These are phyloP conservation scores for Furcasterigmium furcatum DNA, from an alignment of 2,329 filamentous ascomycete species.

Conservation along the genomic window DNA sequence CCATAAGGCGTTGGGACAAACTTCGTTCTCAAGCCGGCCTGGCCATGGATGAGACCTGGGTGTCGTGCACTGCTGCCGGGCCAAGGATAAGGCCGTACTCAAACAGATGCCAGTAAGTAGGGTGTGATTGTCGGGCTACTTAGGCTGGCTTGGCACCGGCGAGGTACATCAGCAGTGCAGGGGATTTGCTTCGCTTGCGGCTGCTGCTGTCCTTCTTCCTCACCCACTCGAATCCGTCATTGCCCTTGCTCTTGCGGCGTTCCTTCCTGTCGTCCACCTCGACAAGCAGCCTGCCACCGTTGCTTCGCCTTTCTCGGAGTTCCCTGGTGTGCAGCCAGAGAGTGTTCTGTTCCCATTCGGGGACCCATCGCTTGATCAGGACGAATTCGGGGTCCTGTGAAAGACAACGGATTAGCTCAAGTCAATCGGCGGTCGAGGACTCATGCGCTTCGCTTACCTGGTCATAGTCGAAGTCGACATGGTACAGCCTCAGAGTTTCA, in stretches of 20 bases:
- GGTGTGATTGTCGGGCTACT: slow-evolving; percentile 3
- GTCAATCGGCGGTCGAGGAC: no score
- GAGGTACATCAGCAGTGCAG: slow-evolving; percentile 53
- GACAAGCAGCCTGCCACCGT: slow-evolving; percentile 36
- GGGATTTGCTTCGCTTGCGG: slow-evolving; percentile 53
- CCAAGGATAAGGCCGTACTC: no score
- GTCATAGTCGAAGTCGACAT: slow-evolving; percentile 57
- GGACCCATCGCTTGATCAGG: slow-evolving; percentile 71
- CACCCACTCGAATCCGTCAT: slow-evolving; percentile 52
- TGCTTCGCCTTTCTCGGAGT: slow-evolving; percentile 52
- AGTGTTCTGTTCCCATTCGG: slow-evolving; percentile 66
- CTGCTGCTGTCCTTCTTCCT: slow-evolving; percentile 47
- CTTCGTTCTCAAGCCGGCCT: no score
- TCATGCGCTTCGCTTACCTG: slow-evolving; percentile 41
- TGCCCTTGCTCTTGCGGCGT: slow-evolving; percentile 31
- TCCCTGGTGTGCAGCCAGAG: slow-evolving; percentile 69
- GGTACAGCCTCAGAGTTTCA: slow-evolving; percentile 54
- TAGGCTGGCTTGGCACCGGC: slow-evolving; percentile 46
- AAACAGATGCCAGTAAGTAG: no score
- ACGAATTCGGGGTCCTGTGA: slow-evolving; percentile 64
- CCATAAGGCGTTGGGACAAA: no score
- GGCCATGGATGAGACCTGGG: no score
- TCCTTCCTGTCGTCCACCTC: slow-evolving; percentile 38
- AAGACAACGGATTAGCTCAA: neutral
- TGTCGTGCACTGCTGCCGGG: no score